phyloP scores from a whole-genome alignment of 495 filamentous ascomycete species.

The Penicillium flavigenum region DNA sequence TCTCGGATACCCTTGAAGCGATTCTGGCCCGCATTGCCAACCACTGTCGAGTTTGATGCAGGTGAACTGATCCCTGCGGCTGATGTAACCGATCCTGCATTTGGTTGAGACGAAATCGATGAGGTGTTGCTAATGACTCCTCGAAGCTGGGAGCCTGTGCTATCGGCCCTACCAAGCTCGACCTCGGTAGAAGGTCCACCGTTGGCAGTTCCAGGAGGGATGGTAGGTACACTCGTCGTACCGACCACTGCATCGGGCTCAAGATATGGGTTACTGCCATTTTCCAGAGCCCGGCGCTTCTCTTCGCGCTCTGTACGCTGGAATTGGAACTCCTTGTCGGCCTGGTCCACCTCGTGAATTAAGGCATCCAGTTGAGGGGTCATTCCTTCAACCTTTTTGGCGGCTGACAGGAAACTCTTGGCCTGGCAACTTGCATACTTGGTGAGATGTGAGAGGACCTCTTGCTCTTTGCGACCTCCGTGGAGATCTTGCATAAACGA shows the following conservation, averaged over 20 bases:
- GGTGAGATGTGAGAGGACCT: slow-evolving; percentile 92
- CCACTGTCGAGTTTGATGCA: slow-evolving; percentile 37
- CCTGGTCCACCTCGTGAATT: slow-evolving; percentile 80
- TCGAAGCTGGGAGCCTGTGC: slow-evolving; percentile 65
- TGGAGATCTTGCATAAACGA: slow-evolving; percentile 99
- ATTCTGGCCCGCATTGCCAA: slow-evolving; percentile 50
- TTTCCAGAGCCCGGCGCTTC: slow-evolving; percentile 84
- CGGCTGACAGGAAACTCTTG: slow-evolving; percentile 72
- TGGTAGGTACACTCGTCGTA: slow-evolving; percentile 24
- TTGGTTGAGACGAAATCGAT: slow-evolving; percentile 48
- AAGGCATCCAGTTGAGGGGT: slow-evolving; percentile 92
- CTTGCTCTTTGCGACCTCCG: slow-evolving; percentile 95
- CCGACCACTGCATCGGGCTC: slow-evolving; percentile 62
- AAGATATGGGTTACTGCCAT: slow-evolving; percentile 75
- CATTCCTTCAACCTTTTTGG: slow-evolving; percentile 84
- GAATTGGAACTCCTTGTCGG: slow-evolving; percentile 94
- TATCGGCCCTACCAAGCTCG: slow-evolving; percentile 69
- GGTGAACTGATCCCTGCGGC: slow-evolving; percentile 30
- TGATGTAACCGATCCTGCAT: slow-evolving; percentile 34
- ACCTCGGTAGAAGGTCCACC: slow-evolving; percentile 51
- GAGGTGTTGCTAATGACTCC: slow-evolving; percentile 48
- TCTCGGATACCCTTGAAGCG: slow-evolving; percentile 88
- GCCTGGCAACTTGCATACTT: slow-evolving; percentile 93
- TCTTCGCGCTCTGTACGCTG: slow-evolving; percentile 91
- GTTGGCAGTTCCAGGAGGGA: slow-evolving; percentile 38